phyloP scores from a whole-genome alignment of 352 stramenopile species.

The Phytophthora idaei region DNA sequence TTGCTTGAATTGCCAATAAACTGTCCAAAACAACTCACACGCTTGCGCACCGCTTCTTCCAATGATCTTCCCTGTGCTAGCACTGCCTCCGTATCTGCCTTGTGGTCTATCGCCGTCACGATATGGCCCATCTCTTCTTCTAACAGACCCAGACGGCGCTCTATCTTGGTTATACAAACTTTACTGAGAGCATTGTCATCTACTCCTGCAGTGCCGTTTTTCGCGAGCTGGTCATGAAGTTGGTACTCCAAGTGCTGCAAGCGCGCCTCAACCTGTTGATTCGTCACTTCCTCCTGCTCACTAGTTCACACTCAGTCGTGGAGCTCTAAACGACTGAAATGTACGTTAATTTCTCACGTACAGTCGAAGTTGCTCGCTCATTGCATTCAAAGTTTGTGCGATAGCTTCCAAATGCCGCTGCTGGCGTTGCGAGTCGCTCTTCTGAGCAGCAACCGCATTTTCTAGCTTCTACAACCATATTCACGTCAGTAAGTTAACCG shows the following conservation, averaged over 20 bases:
- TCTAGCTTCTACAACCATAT: conserved; percentile 27
- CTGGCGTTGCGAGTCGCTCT: conserved; percentile 29
- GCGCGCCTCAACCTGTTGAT: conserved; percentile 15
- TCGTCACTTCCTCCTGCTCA: conserved; percentile 24
- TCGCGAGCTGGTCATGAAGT: conserved; percentile 6
- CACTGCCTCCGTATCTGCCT: conserved; percentile 49
- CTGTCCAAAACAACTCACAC: conserved; percentile 35
- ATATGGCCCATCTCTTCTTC: conserved; percentile 68
- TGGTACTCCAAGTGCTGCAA: conserved; percentile 22
- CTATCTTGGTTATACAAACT: conserved; percentile 27
- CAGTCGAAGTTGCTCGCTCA: conserved; percentile 53
- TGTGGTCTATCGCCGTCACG: conserved; percentile 48
- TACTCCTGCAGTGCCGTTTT: conserved; percentile 5
- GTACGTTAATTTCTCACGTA: conserved; percentile 13
- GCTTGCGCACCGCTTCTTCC: conserved; percentile 52
- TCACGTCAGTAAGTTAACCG: background rate
- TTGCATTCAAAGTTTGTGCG: conserved; percentile 45
- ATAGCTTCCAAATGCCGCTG: conserved; percentile 49
- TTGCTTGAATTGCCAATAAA: background rate
- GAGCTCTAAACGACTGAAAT: background rate
- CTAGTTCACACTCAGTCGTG: conserved; percentile 7
- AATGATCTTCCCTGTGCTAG: conserved; percentile 32
- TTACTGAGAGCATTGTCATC: conserved; percentile 13
- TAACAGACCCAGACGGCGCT: conserved; percentile 47
- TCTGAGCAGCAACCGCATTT: conserved; percentile 17